Evolutionary conservation across 2,329 filamentous ascomycete genomes (phyloP).

Genomic region (Orbilia javanica): DNA sequence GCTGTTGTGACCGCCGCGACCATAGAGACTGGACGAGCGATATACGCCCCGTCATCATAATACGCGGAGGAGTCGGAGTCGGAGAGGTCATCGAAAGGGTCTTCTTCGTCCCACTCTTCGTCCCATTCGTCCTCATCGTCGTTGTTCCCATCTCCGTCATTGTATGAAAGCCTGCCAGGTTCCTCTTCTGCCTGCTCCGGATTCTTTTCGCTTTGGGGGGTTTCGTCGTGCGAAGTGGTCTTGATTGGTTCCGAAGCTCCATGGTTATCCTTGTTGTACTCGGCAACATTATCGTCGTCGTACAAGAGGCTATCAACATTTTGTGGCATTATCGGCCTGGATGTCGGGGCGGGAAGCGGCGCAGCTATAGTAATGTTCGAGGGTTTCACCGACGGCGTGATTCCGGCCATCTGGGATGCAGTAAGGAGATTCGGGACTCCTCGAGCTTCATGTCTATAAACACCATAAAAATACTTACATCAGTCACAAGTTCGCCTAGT

Average conservation of each 20-base stretch:
- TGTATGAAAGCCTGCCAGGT: constrained; percentile 12
- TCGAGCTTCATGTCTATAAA: constrained; percentile 61
- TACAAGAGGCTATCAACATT: constrained; percentile 42
- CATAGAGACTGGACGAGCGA: constrained; percentile 30
- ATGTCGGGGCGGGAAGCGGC: constrained; percentile 15
- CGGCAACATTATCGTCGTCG: constrained; percentile 52
- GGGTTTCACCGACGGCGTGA: background rate
- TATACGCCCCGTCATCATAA: constrained; percentile 55
- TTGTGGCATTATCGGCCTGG: constrained; percentile 20
- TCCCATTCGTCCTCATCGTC: background rate
- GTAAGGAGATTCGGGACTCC: constrained; percentile 61
- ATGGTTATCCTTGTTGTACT: constrained; percentile 14
- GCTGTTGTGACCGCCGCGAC: background rate
- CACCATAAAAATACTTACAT: constrained; percentile 56
- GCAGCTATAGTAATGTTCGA: constrained; percentile 45
- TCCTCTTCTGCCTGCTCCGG: background rate
- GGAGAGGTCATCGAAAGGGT: constrained; percentile 14
- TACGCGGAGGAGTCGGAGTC: constrained; percentile 49
- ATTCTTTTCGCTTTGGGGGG: background rate
- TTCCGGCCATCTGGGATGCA: constrained; percentile 48
- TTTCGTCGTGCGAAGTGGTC: constrained; percentile 14
- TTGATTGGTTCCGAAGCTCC: background rate
- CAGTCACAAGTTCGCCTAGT: constrained; percentile 44
- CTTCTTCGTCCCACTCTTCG: constrained; percentile 32
- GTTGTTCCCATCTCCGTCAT: constrained; percentile 7